Base-by-base conservation (phyloP, 1,284 basidiomycete species). In the Tilletiaria anomala region DNA sequence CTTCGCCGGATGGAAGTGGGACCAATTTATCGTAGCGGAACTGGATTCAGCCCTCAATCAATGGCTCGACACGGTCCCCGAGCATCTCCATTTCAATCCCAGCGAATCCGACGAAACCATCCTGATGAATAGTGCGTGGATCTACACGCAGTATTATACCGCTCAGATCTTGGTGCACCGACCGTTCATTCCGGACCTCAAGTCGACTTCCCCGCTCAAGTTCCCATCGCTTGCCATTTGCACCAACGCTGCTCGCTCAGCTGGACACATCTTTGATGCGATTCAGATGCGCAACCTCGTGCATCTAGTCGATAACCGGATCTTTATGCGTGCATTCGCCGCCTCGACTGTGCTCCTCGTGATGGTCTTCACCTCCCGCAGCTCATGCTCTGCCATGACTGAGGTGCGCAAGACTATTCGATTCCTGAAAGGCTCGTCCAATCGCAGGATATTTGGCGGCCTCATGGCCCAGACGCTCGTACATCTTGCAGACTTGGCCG, bases 181-280 rank as follows among this genome's bases (percentile, higher is more conserved):
- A n/a, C 59, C 59, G 3, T 61, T 58, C 45, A 56, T 61, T 34
- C 45, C 51, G n/a, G 50, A 47, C n/a, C 43, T 46, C 18, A 56
- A 53, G 44, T 40, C 45, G 1, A 46, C 19, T n/a, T 50, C 49
- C 26, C 48, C 58, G 43, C n/a, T n/a, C n/a, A 61, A 56, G 21
- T 61, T 58, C 45, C 54, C 57, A 12, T 60, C 57, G 4, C 49
- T 61, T 14, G 59, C 59, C 39, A 61, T 61, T 32, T 54, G 51
- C 42, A 59, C 59, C 40, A 61, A 61, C 31, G 56, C 59, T 3
- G 53, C 59, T 3, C 47, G 57, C 18, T 56, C 51, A 38, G 52
- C 50, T 18, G 52, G 52, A 34, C 57, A 61, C 20, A 39, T 61
- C 14, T 35, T 52, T 17, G 37, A 44, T 39, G 51, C 46, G 22